Percentiles rank a stretch among this genome's conserved stretches.
These are phyloP conservation scores for Solanum corneliomulleri DNA, from an alignment of 257 asterid genomes.

Conservation along the genomic window DNA sequence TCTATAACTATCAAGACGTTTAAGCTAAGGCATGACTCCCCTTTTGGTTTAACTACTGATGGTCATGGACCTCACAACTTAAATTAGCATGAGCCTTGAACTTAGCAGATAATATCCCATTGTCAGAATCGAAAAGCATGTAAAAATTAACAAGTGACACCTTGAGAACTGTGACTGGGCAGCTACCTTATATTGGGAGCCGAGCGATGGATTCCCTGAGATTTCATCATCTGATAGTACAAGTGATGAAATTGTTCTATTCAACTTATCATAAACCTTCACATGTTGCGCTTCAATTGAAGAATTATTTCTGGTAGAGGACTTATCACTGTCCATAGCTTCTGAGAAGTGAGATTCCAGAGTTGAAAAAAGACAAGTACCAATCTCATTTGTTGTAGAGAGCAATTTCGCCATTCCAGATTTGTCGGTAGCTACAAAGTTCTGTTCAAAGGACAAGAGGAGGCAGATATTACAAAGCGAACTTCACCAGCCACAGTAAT, in stretches of 20 bases:
- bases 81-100: slow-evolving; percentile 24
- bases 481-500: neutral
- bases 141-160: slow-evolving; percentile 38
- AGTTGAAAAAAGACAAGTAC: slow-evolving; percentile 50
- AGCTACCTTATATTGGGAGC: slow-evolving; percentile 77
- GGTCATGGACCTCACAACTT: slow-evolving; percentile 4
- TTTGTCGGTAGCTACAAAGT: slow-evolving; percentile 38
- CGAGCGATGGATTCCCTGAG: slow-evolving; percentile 8
- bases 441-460: slow-evolving; percentile 27
- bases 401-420: slow-evolving; percentile 49
- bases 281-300: slow-evolving; percentile 42
- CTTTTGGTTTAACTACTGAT: neutral
- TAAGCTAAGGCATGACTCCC: neutral
- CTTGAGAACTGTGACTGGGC: slow-evolving; percentile 51
- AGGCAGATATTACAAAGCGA: neutral
- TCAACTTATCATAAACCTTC: slow-evolving; percentile 48
- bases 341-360: slow-evolving; percentile 50
- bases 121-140: slow-evolving; percentile 38
- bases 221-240: slow-evolving; percentile 27
- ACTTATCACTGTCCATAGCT: slow-evolving; percentile 23
- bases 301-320: slow-evolving; percentile 14
- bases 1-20: neutral
- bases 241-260: slow-evolving; percentile 39
- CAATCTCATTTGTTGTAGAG: slow-evolving; percentile 58
- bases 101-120: slow-evolving; percentile 47